Percentiles rank a stretch among this genome's conserved stretches.
Evolutionary conservation across 768 basidiomycete species (phyloP).

Genomic region (Jaapia argillacea): DNA sequence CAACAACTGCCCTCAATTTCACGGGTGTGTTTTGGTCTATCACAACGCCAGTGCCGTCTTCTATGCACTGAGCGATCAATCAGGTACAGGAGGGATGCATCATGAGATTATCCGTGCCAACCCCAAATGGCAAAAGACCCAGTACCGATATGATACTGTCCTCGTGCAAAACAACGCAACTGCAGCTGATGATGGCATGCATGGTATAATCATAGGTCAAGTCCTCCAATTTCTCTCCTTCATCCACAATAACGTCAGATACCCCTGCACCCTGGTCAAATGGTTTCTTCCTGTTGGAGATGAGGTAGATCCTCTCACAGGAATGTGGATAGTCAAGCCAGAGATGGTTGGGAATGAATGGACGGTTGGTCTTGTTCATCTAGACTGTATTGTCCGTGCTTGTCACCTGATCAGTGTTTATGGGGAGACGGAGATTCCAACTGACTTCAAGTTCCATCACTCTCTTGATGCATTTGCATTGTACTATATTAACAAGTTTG

Average conservation of each 20-base stretch:
- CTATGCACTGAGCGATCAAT: background rate
- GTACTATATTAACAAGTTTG: background rate
- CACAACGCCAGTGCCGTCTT: background rate
- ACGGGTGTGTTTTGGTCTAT: background rate
- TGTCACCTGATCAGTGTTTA: background rate
- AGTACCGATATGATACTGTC: background rate
- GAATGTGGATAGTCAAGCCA: background rate
- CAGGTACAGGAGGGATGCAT: background rate
- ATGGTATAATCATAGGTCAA: background rate
- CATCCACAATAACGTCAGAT: background rate
- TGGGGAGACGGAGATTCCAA: background rate
- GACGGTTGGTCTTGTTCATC: background rate
- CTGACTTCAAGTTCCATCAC: background rate
- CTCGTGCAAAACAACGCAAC: too few relatives aligned
- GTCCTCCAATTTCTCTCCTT: background rate
- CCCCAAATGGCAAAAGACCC: background rate
- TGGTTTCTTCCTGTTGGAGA: background rate
- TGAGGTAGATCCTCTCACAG: background rate
- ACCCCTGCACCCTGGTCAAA: background rate
- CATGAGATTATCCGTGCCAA: background rate
- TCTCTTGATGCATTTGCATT: background rate
- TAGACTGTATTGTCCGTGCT: background rate
- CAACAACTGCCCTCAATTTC: background rate
- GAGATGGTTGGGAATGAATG: background rate
- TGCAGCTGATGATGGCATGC: background rate